Percentiles rank a stretch among this genome's conserved stretches.
Conservation (phyloP, 352 stramenopile species). For the Plasmopara viticola region DNA sequence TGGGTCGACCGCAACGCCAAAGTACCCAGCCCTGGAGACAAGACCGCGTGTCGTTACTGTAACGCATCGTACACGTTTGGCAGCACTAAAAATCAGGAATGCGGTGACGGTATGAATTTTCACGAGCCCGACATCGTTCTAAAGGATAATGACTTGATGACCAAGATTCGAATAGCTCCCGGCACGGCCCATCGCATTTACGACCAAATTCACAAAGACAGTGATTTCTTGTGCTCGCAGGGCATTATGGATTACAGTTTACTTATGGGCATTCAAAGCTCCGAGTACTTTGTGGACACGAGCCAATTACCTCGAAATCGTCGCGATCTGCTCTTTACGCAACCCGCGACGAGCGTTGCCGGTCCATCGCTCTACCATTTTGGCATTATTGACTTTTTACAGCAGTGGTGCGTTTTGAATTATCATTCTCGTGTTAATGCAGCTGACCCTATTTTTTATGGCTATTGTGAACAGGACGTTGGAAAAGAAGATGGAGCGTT, state of each 20-base stretch:
- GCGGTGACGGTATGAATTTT: conserved; percentile 79
- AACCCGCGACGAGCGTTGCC: conserved; percentile 79
- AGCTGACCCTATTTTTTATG: not conserved
- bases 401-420: conserved; percentile 70
- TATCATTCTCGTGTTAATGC: not conserved
- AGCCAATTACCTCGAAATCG: conserved; percentile 49
- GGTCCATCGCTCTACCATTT: conserved; percentile 87
- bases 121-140: conserved; percentile 86
- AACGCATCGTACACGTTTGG: conserved; percentile 85
- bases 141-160: conserved; percentile 88
- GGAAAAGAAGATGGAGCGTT: conserved; percentile 88
- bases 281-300: conserved; percentile 84
- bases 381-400: conserved; percentile 89
- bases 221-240: conserved; percentile 82
- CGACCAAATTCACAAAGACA: conserved; percentile 85
- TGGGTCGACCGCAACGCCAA: conserved; percentile 86
- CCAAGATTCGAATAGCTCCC: conserved; percentile 82
- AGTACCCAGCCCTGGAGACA: conserved; percentile 69
- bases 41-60: conserved; percentile 80
- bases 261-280: conserved; percentile 87
- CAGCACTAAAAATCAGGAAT: conserved; percentile 80
- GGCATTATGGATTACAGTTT: conserved; percentile 92
- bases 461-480: conserved; percentile 48
- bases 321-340: conserved; percentile 68
- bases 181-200: conserved; percentile 78